These are phyloP conservation scores for Tricholoma flavovirens DNA, from an alignment of 768 basidiomycete species.

Conservation along the genomic window DNA sequence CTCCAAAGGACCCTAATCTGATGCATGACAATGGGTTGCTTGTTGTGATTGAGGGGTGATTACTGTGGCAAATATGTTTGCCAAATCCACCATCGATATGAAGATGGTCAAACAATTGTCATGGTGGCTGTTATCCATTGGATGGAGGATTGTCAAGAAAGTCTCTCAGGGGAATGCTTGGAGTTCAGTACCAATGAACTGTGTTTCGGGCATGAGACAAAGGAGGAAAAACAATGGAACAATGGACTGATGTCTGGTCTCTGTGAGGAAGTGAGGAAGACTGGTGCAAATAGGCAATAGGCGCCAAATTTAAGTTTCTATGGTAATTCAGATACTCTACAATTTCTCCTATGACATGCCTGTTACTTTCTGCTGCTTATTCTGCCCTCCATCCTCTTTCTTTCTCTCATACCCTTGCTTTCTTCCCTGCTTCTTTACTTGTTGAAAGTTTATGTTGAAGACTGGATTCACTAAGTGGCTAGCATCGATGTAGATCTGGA, in stretches of 20 bases:
- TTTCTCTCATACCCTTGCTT: neutral
- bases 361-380: neutral
- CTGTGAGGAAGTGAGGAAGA: neutral
- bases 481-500: neutral
- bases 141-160: neutral
- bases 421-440: neutral
- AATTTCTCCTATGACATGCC: neutral
- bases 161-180: neutral
- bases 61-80: neutral
- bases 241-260: neutral
- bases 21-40: neutral
- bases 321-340: neutral
- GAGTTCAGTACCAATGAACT: neutral
- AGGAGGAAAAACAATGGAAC: neutral
- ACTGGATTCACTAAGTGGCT: neutral
- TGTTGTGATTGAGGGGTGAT: slow-evolving; percentile 1
- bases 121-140: neutral
- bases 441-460: neutral
- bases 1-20: neutral
- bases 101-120: neutral
- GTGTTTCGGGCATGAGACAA: neutral
- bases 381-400: neutral
- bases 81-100: neutral
- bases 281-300: neutral
- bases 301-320: neutral